Evolutionary conservation across 1,284 basidiomycete genomes (phyloP), one percentile per base, ranked within the genome.

Genomic region (Naganishia liquefaciens): DNA sequence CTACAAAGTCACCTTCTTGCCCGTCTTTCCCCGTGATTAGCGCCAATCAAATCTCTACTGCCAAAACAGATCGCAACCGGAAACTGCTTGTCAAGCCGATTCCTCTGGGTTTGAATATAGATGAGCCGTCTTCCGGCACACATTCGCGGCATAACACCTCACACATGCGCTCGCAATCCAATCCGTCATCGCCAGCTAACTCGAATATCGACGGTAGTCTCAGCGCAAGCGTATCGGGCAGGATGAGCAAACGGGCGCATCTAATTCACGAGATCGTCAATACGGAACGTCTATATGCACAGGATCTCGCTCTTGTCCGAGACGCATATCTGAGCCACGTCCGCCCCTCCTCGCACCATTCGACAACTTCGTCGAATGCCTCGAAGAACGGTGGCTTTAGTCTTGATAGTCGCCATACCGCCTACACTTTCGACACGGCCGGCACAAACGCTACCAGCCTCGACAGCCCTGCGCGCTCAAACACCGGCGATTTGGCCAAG

Each of bases 271-370:
- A 97, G 73, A 82, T 94, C 25, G 83, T 91, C 49, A 84, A 85
- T 13, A 93, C 91, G 23, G 93, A 97, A 75, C 82, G 88, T 30
- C 87, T 89, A 0, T 95, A 95, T 77, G 90, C 93, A 1, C 87
- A 86, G 11, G 93, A 97, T 80, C 82, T 97, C 23, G 87, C 88
- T 3, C 82, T 96, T 54, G 86, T 96, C 61, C 83, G 88, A 52
- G 89, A 93, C 70, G 85, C 94, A 30, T 91, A 93, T 75, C 85
- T 93, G 39, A 67, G 65, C 9, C 68, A 71, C 2, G 30, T 74
- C 3, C 72, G 74, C 13, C 73, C 74, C 1, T 51, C 58, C 4
- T 74, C 75, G 2, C 68, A 68, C 11, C 68, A 70, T 44, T 74
- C 73, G 9, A 64, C 51, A 17, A 39, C 40, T 30, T 66, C 71